These are phyloP conservation scores for Fibroporia radiculosa DNA, from an alignment of 768 basidiomycete genomes.

Conservation along the genomic window DNA sequence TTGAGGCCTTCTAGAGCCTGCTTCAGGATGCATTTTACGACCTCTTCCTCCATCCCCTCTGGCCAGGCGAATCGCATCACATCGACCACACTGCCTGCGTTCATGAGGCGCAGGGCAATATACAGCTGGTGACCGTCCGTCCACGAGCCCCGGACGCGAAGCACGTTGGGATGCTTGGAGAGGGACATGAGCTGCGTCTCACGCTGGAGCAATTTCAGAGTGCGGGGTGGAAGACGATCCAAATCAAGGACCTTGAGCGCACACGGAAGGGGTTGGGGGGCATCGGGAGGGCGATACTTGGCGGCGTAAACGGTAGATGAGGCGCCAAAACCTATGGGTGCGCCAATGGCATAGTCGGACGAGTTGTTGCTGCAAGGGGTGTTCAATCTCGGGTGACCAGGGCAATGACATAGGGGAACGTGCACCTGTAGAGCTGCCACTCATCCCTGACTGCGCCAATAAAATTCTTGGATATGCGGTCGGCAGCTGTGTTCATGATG, in stretches of 20 bases:
- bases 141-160: conserved; percentile 89
- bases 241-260: conserved; percentile 89
- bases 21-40: conserved; percentile 73
- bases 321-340: conserved; percentile 84
- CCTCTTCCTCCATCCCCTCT: conserved; percentile 88
- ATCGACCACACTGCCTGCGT: conserved; percentile 78
- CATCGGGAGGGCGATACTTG: conserved; percentile 40
- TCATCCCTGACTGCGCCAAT: conserved; percentile 82
- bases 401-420: neutral
- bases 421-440: conserved; percentile 73
- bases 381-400: neutral
- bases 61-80: conserved; percentile 80
- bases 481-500: conserved; percentile 12
- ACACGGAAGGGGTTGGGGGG: conserved; percentile 42
- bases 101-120: conserved; percentile 88
- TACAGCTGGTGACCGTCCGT: conserved; percentile 74
- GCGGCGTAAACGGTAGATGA: conserved; percentile 89
- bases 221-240: conserved; percentile 63
- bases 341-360: conserved; percentile 66
- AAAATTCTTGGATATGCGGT: conserved; percentile 30
- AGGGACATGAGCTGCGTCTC: conserved; percentile 92
- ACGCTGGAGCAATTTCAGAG: conserved; percentile 66
- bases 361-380: conserved; percentile 48
- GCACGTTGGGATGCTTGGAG: conserved; percentile 87
- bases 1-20: conserved; percentile 87